Evolutionary conservation across 768 basidiomycete species (phyloP).

Genomic region (Pulveroboletus sp.): DNA sequence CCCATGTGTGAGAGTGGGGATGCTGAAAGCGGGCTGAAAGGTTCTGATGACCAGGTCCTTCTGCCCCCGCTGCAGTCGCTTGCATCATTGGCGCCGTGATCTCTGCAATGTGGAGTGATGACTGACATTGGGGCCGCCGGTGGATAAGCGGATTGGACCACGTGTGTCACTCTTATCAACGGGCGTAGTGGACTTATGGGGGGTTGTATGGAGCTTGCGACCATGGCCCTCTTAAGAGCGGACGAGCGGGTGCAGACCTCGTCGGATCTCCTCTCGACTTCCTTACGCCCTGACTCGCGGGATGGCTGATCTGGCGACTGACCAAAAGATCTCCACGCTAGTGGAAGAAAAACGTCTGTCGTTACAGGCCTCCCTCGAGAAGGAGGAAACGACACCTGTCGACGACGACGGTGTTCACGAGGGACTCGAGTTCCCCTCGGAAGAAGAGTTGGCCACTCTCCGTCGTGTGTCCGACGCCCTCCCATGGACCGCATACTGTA

Average conservation of each 20-base stretch:
- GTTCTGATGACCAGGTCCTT: too few relatives aligned
- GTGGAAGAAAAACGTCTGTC: conserved; percentile 8
- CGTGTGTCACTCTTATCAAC: too few relatives aligned
- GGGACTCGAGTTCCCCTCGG: conserved; percentile 59
- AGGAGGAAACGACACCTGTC: conserved; percentile 16
- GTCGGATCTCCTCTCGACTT: background rate
- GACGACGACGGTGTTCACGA: conserved; percentile 35
- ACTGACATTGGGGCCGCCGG: too few relatives aligned
- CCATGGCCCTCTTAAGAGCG: conserved; percentile 6
- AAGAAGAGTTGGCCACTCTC: conserved; percentile 53
- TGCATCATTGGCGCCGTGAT: too few relatives aligned
- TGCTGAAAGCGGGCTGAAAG: too few relatives aligned
- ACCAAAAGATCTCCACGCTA: conserved; percentile 9
- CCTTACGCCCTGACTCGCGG: background rate
- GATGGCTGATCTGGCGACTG: conserved; percentile 11
- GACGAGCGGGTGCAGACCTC: background rate
- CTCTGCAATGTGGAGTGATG: too few relatives aligned
- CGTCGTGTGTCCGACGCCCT: conserved; percentile 56
- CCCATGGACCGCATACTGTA: conserved; percentile 51
- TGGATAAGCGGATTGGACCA: too few relatives aligned
- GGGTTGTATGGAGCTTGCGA: too few relatives aligned
- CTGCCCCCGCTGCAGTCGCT: too few relatives aligned
- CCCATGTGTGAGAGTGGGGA: too few relatives aligned
- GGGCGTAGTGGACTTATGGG: too few relatives aligned
- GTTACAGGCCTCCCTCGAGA: conserved; percentile 10